Evolutionary conservation across 1,284 basidiomycete species (phyloP).

Genomic region (Mycena sp.): DNA sequence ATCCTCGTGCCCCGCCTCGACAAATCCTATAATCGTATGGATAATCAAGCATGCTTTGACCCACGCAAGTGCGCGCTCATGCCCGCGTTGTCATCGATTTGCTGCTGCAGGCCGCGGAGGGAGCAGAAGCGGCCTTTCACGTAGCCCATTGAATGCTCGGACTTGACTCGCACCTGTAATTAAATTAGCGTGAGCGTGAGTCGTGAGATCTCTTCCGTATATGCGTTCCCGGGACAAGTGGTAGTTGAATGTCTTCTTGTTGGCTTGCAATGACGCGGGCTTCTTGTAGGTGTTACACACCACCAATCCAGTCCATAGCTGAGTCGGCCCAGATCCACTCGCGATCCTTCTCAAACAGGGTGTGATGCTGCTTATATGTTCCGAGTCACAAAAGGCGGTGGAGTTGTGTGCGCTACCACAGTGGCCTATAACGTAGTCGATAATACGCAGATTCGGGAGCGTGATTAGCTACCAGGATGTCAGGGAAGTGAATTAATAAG

Average conservation of each 20-base stretch:
- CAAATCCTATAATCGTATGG: conserved; percentile 25
- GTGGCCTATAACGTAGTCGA: conserved; percentile 41
- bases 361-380: conserved; percentile 31
- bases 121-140: conserved; percentile 43
- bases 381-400: conserved; percentile 33
- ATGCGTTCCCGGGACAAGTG: conserved; percentile 8
- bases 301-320: conserved; percentile 41
- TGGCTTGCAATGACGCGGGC: conserved; percentile 6
- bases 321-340: conserved; percentile 49
- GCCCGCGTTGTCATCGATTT: conserved; percentile 28
- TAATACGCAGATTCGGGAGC: conserved; percentile 41
- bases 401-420: conserved; percentile 45
- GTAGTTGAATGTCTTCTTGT: conserved; percentile 22
- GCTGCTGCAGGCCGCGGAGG: conserved; percentile 32
- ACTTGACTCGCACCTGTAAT: conserved; percentile 26
- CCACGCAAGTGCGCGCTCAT: conserved; percentile 37
- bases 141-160: conserved; percentile 37
- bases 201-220: background rate
- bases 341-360: conserved; percentile 30
- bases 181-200: conserved; percentile 19
- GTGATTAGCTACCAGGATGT: conserved; percentile 29
- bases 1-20: conserved; percentile 1
- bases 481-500: conserved; percentile 5
- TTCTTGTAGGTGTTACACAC: conserved; percentile 24
- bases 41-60: conserved; percentile 32